These are phyloP conservation scores for Cymbidium sinense DNA, from an alignment of 106 monocot species.

Conservation along the genomic window DNA sequence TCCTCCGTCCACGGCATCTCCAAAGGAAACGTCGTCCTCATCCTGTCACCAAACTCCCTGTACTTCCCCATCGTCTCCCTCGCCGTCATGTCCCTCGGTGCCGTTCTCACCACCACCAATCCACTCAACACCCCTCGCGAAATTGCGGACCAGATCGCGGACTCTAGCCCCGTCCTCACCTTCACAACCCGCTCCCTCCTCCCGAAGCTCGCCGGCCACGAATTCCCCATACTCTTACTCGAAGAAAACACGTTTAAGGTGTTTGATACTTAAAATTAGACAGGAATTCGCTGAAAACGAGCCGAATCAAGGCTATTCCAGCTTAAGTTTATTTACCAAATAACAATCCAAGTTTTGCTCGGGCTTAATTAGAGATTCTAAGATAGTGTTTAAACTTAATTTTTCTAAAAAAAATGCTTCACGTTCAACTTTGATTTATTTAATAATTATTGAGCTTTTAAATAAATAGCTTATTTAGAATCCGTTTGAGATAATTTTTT, in stretches of 20 bases:
- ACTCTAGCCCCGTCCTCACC: conserved; percentile 46
- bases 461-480: too few species aligned
- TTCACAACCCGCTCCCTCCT: conserved; percentile 41
- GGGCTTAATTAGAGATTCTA: too few species aligned
- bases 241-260: conserved; percentile 3
- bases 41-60: conserved; percentile 75
- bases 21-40: conserved; percentile 55
- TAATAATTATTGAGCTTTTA: too few species aligned
- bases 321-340: too few species aligned
- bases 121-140: conserved; percentile 69
- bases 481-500: too few species aligned
- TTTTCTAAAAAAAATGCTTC: too few species aligned
- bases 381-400: too few species aligned
- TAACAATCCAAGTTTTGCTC: too few species aligned
- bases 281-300: too few species aligned
- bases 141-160: conserved; percentile 52
- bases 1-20: conserved; percentile 33
- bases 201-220: conserved; percentile 26
- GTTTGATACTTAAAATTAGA: too few species aligned
- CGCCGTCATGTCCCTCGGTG: conserved; percentile 70
- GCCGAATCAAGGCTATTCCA: too few species aligned
- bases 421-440: too few species aligned
- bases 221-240: conserved; percentile 48
- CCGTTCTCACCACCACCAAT: conserved; percentile 79
- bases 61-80: conserved; percentile 77